Conservation (phyloP, 768 basidiomycete species). For the Imleria badia region DNA sequence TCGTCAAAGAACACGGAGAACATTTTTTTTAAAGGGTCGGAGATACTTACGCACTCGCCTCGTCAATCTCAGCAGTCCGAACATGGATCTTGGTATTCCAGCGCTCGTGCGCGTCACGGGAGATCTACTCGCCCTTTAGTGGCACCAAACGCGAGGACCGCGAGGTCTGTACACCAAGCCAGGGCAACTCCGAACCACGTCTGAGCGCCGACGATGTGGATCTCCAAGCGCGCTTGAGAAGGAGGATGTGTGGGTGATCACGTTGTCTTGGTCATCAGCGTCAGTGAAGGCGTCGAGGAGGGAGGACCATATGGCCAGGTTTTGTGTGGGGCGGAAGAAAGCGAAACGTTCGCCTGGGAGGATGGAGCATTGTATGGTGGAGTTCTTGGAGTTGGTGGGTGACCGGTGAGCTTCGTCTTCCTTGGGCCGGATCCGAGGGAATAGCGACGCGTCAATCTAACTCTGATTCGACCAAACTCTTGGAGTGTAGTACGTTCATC, state of each 20-base stretch:
- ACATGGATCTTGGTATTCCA: conserved; percentile 46
- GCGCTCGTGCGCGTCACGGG: conserved; percentile 46
- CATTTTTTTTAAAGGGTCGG: not conserved
- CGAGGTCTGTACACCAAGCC: conserved; percentile 10
- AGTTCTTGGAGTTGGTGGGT: conserved; percentile 48
- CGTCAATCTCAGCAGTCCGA: conserved; percentile 36
- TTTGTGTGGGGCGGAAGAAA: conserved; percentile 39
- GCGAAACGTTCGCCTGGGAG: conserved; percentile 56
- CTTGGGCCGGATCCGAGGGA: too few relatives aligned
- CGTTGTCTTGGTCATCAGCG: not conserved
- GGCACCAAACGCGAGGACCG: not conserved
- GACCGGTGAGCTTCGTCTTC: too few relatives aligned
- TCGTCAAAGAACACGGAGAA: not conserved
- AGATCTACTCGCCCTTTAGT: conserved; percentile 43
- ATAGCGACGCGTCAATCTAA: too few relatives aligned
- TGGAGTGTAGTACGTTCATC: too few relatives aligned
- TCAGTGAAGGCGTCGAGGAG: conserved; percentile 19
- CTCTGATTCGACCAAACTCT: too few relatives aligned
- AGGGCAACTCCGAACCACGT: conserved; percentile 40
- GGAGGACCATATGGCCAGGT: conserved; percentile 32
- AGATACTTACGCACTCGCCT: conserved; percentile 26
- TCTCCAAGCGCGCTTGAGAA: conserved; percentile 35
- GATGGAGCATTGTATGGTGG: conserved; percentile 57
- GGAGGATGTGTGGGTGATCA: conserved; percentile 1
- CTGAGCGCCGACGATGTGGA: conserved; percentile 31